A percentile compares a stretch with the other conserved stretches of the same genome.
phyloP scores from a whole-genome alignment of 345 rosid species.

The Bruguiera gymnorhiza region DNA sequence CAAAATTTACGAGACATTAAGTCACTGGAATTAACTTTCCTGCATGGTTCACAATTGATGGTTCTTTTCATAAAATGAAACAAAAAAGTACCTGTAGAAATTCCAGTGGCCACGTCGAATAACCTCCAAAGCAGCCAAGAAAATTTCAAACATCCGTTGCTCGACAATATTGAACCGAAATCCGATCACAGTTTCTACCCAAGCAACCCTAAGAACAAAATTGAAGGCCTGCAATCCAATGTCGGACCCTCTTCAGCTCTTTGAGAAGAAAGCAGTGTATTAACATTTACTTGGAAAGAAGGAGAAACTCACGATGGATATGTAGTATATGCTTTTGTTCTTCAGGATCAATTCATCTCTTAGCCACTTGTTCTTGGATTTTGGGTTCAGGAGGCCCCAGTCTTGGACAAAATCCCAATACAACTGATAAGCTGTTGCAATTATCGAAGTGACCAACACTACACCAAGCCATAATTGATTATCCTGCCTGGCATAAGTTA shows the following conservation, averaged over 20 bases:
- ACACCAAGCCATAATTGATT: slow-evolving; percentile 47
- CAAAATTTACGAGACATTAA: no score
- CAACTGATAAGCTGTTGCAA: slow-evolving; percentile 76
- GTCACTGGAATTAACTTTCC: no score
- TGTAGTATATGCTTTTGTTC: slow-evolving; percentile 62
- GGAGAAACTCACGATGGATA: slow-evolving; percentile 64
- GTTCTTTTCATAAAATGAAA: no score
- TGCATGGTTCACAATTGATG: no score
- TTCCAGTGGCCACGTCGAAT: slow-evolving; percentile 96
- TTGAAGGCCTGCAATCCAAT: slow-evolving; percentile 60
- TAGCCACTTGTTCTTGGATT: slow-evolving; percentile 75
- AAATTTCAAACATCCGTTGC: slow-evolving; percentile 68
- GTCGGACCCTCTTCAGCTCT: slow-evolving; percentile 6
- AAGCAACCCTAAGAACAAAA: slow-evolving; percentile 66
- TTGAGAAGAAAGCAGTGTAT: not conserved
- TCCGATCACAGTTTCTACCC: slow-evolving; percentile 74
- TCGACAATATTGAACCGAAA: slow-evolving; percentile 47
- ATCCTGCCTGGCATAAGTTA: slow-evolving; percentile 60
- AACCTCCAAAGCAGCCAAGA: slow-evolving; percentile 85
- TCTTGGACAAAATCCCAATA: slow-evolving; percentile 97
- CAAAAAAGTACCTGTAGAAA: slow-evolving; percentile 63
- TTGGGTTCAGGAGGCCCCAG: slow-evolving; percentile 80
- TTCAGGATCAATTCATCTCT: slow-evolving; percentile 77
- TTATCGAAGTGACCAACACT: slow-evolving; percentile 58
- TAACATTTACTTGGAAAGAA: not conserved